Conservation (phyloP, 768 basidiomycete genomes). For the Omphalotus guepiniiformis region DNA sequence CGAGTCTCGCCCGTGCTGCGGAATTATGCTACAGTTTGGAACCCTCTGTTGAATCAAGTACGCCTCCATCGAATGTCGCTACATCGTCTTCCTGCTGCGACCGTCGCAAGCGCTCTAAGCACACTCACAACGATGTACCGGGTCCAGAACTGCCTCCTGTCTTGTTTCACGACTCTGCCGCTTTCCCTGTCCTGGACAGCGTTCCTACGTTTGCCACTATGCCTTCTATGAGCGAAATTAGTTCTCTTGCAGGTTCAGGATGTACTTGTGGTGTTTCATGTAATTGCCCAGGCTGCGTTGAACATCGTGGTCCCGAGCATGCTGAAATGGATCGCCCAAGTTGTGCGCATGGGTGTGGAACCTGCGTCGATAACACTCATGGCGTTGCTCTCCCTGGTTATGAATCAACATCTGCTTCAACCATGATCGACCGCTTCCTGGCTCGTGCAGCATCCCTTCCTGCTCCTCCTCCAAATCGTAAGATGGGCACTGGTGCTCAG, state of each 20-base stretch:
- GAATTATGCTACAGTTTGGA: conserved; percentile 22
- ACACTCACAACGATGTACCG: conserved; percentile 15
- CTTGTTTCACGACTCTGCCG: conserved; percentile 23
- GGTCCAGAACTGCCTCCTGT: conserved; percentile 49
- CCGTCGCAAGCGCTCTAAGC: conserved; percentile 25
- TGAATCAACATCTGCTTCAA: conserved; percentile 12
- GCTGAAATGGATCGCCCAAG: conserved; percentile 40
- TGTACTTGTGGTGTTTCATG: conserved; percentile 71
- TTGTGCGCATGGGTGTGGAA: conserved; percentile 53
- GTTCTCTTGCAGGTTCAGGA: conserved; percentile 60
- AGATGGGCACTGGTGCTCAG: conserved; percentile 29
- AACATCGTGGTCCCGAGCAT: conserved; percentile 57
- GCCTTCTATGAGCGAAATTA: conserved; percentile 55
- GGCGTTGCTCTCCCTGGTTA: conserved; percentile 40
- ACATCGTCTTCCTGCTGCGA: not conserved
- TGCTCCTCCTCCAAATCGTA: conserved; percentile 42
- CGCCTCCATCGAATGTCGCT: not conserved
- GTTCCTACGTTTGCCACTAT: conserved; percentile 51
- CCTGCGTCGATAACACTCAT: conserved; percentile 53
- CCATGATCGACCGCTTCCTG: conserved; percentile 59
- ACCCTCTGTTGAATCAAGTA: not conserved
- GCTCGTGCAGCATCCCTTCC: conserved; percentile 68
- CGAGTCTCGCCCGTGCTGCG: conserved; percentile 36
- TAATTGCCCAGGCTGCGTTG: conserved; percentile 67
- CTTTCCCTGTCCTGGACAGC: conserved; percentile 18